Evolutionary conservation across 805 yeast species (phyloP), one percentile per base, ranked within the genome.

Genomic region (Teunomyces aglyptinius): DNA sequence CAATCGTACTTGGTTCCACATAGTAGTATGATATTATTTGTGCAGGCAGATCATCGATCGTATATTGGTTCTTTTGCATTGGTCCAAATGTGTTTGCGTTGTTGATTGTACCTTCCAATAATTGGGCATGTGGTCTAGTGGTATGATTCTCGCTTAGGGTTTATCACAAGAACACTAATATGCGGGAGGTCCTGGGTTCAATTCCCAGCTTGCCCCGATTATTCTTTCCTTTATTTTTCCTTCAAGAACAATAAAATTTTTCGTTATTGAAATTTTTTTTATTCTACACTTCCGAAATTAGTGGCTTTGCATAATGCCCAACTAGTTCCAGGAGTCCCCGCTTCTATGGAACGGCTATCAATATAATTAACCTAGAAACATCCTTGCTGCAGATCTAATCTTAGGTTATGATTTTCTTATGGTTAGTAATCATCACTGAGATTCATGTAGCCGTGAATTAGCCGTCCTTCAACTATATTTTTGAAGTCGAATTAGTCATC

Each of bases 131-230:
- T 69, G 75, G 75, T 70, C 75, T 68, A 71, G 73, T 61, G 76
- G 76, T 70, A 70, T 69, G 76, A 71, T 71, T 68, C 74, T 61
- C 70, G 73, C 75, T 71, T 68, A 68, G 76, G 76, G 76, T 41
- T 38, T 19, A 29, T 32, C 36, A 18, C 28, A 11, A n/a, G 22
- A n/a, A 47, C 42, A 34, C 54, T 53, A 54, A 44, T 33, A 41
- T 71, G 75, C 73, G 73, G 65, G 76, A 60, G 76, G 75, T 70
- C 75, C 75, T 62, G 75, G 73, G 76, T 71, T 71, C 76, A 70
- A 71, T 67, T 71, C 76, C 73, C 75, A 61, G 75, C 73, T 63
- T 63, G 69, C 75, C 75, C 76, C 76, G 45, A 44, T 39, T 36
- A 45, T 51, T 53, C 46, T 49, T 28, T 45, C 43, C 48, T 49